phyloP scores from a whole-genome alignment of 2,329 filamentous ascomycete species.

The Metarhizium robertsii region DNA sequence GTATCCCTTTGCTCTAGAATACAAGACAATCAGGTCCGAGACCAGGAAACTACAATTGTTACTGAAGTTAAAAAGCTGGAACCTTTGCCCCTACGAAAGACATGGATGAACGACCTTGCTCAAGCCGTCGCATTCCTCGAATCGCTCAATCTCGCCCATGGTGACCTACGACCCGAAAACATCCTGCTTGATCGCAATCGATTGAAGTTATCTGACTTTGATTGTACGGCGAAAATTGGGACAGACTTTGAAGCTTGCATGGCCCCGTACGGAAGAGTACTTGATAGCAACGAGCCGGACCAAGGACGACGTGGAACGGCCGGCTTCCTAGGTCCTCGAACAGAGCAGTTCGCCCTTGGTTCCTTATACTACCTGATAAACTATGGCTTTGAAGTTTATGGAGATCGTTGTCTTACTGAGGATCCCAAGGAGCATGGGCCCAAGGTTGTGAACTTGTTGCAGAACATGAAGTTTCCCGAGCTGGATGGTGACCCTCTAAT shows the following conservation, averaged over 20 bases:
- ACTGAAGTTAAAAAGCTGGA: neutral
- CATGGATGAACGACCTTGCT: neutral
- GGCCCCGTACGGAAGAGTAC: neutral
- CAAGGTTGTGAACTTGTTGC: neutral
- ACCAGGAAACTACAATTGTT: neutral
- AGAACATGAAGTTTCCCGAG: neutral
- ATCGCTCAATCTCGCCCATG: neutral
- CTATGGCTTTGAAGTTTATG: slow-evolving; percentile 1
- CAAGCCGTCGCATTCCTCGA: neutral
- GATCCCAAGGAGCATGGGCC: neutral
- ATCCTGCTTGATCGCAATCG: neutral
- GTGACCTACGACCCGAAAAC: neutral
- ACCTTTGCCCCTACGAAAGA: neutral
- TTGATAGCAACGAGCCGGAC: neutral
- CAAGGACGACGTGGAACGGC: neutral
- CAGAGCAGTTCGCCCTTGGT: neutral
- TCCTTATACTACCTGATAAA: slow-evolving; percentile 1
- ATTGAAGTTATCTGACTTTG: neutral
- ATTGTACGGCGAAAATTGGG: neutral
- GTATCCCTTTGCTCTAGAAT: neutral
- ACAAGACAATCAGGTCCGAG: neutral
- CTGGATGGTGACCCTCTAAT: neutral
- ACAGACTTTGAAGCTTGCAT: neutral
- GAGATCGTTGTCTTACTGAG: neutral
- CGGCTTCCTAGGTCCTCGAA: neutral